These are phyloP conservation scores for Cyberlindnera xylosilytica DNA, from an alignment of 805 yeast species.

Conservation along the genomic window DNA sequence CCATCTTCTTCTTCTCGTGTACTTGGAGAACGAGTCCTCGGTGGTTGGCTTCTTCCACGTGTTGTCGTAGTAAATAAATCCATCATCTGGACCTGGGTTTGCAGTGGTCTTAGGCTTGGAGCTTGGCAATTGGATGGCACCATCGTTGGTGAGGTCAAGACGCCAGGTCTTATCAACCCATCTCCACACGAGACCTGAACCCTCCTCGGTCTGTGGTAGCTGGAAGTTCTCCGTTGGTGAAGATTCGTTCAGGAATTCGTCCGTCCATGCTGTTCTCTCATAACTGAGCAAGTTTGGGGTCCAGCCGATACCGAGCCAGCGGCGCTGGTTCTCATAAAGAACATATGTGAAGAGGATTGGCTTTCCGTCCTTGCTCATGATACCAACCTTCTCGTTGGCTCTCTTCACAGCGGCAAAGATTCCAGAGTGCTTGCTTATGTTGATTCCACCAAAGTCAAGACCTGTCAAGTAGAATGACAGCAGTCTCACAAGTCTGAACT, in stretches of 20 bases:
- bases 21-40: conserved; percentile 84
- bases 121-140: conserved; percentile 69
- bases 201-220: conserved; percentile 71
- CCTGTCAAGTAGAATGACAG: conserved; percentile 84
- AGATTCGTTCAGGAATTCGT: conserved; percentile 86
- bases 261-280: conserved; percentile 97
- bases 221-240: conserved; percentile 73
- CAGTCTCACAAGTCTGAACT: conserved; percentile 65
- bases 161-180: conserved; percentile 96
- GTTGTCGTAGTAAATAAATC: conserved; percentile 85
- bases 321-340: conserved; percentile 89
- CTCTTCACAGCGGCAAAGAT: conserved; percentile 42
- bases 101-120: conserved; percentile 53
- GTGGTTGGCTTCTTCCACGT: conserved; percentile 91
- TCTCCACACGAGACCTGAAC: conserved; percentile 77
- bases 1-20: conserved; percentile 95
- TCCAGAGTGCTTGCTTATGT: conserved; percentile 37
- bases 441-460: conserved; percentile 61
- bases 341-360: conserved; percentile 87
- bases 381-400: conserved; percentile 33
- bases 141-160: conserved; percentile 84
- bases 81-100: conserved; percentile 77
- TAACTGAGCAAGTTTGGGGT: conserved; percentile 86
- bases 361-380: conserved; percentile 34
- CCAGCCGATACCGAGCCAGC: conserved; percentile 99